phyloP scores from a whole-genome alignment of 768 basidiomycete genomes.

The Podaxis sp. region DNA sequence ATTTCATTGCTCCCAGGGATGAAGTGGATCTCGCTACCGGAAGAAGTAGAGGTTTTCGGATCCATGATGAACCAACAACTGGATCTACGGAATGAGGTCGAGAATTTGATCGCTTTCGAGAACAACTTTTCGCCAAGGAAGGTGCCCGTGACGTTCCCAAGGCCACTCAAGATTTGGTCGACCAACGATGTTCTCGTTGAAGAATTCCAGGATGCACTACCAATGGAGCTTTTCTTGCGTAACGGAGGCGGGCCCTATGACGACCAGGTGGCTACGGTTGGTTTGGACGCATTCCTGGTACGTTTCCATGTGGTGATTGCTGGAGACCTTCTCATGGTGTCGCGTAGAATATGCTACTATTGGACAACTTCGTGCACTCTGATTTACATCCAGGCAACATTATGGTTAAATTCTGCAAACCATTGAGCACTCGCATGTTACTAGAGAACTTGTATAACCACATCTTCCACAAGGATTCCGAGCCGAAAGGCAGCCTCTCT shows the following conservation, averaged over 20 bases:
- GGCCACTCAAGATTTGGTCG: slow-evolving; percentile 82
- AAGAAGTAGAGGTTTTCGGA: slow-evolving; percentile 95
- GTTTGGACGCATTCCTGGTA: slow-evolving; percentile 93
- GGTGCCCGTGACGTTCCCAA: slow-evolving; percentile 85
- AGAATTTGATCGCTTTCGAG: slow-evolving; percentile 85
- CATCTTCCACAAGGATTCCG: slow-evolving; percentile 39
- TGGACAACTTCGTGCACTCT: slow-evolving; percentile 97
- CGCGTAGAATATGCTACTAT: slow-evolving; percentile 88
- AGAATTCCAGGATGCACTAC: slow-evolving; percentile 90
- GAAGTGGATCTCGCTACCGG: slow-evolving; percentile 94
- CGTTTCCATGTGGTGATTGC: slow-evolving; percentile 27
- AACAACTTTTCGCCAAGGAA: slow-evolving; percentile 78
- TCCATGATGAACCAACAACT: slow-evolving; percentile 96
- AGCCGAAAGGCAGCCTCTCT: slow-evolving; percentile 20
- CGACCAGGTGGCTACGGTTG: slow-evolving; percentile 84
- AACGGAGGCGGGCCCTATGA: slow-evolving; percentile 95
- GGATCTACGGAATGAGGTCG: slow-evolving; percentile 86
- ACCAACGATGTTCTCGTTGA: slow-evolving; percentile 84
- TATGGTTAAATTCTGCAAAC: slow-evolving; percentile 95
- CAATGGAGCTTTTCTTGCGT: slow-evolving; percentile 80
- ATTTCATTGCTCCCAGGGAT: slow-evolving; percentile 86
- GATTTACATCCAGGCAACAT: slow-evolving; percentile 95
- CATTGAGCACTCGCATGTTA: slow-evolving; percentile 66
- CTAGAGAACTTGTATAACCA: slow-evolving; percentile 58
- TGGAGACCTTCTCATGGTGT: slow-evolving; percentile 5